phyloP scores from a whole-genome alignment of 2,329 filamentous ascomycete species.

The Sclerotinia trifoliorum region DNA sequence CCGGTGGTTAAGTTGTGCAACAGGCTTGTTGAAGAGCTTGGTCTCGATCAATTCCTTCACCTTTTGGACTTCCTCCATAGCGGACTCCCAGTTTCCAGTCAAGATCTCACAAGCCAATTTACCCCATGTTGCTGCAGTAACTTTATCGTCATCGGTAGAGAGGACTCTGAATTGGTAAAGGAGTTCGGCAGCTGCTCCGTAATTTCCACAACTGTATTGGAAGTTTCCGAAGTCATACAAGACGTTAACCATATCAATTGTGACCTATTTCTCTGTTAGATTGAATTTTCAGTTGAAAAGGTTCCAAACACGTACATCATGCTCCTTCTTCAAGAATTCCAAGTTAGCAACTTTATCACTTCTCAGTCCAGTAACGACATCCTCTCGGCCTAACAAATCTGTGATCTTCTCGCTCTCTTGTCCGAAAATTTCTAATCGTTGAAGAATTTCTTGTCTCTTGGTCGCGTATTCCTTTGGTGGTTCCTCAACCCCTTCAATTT shows the following conservation, averaged over 20 bases:
- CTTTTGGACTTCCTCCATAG: slow-evolving; percentile 86
- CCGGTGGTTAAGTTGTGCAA: slow-evolving; percentile 93
- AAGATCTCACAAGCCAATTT: slow-evolving; percentile 96
- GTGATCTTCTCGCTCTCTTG: slow-evolving; percentile 87
- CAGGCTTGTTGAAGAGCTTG: slow-evolving; percentile 91
- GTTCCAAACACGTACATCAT: slow-evolving; percentile 62
- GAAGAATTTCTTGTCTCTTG: slow-evolving; percentile 85
- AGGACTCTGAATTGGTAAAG: slow-evolving; percentile 98
- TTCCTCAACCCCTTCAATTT: slow-evolving; percentile 77
- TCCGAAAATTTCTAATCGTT: slow-evolving; percentile 78
- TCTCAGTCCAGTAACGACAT: slow-evolving; percentile 84
- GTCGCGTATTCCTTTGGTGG: slow-evolving; percentile 81
- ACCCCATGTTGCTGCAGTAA: slow-evolving; percentile 93
- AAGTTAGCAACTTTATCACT: slow-evolving; percentile 99
- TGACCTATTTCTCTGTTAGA: slow-evolving; percentile 56
- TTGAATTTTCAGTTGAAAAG: slow-evolving; percentile 14
- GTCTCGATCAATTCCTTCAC: slow-evolving; percentile 91
- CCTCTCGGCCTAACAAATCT: slow-evolving; percentile 80
- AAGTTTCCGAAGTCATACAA: slow-evolving; percentile 96
- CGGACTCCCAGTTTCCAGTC: slow-evolving; percentile 90
- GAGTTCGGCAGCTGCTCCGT: slow-evolving; percentile 83
- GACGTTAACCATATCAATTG: slow-evolving; percentile 90
- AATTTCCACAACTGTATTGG: slow-evolving; percentile 96
- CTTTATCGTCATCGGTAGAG: slow-evolving; percentile 98
- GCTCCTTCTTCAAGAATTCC: slow-evolving; percentile 95